These are phyloP conservation scores for Funneliformis geosporum DNA, from an alignment of 192 early-diverging fungal species.

Conservation along the genomic window DNA sequence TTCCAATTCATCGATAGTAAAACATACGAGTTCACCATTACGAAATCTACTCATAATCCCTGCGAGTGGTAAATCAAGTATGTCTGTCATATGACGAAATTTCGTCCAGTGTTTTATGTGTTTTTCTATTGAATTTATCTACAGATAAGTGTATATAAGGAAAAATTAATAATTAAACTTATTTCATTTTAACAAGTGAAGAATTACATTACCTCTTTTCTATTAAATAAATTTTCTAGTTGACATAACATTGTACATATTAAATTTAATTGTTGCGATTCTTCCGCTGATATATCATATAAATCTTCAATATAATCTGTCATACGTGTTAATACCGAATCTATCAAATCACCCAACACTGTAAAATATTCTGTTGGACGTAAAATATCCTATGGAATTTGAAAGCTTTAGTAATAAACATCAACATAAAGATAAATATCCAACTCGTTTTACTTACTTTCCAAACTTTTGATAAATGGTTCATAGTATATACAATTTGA, in stretches of 20 bases:
- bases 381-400: slow-evolving; percentile 3
- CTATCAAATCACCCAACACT: slow-evolving; percentile 36
- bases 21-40: slow-evolving; percentile 46
- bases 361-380: slow-evolving; percentile 35
- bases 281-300: slow-evolving; percentile 44
- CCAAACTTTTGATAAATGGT: slow-evolving; percentile 53
- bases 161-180: background rate
- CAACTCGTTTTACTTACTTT: slow-evolving; percentile 44
- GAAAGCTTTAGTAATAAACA: background rate
- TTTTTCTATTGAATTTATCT: slow-evolving; percentile 21
- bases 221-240: slow-evolving; percentile 42
- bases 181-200: background rate
- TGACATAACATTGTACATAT: slow-evolving; percentile 42
- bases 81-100: slow-evolving; percentile 51
- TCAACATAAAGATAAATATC: background rate
- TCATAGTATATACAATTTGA: slow-evolving; percentile 49
- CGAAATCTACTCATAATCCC: slow-evolving; percentile 59
- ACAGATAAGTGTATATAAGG: background rate
- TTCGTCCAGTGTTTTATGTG: slow-evolving; percentile 47
- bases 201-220: slow-evolving; percentile 34
- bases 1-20: slow-evolving; percentile 49
- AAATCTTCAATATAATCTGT: slow-evolving; percentile 43
- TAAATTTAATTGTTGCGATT: slow-evolving; percentile 43
- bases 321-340: slow-evolving; percentile 34
- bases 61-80: slow-evolving; percentile 55